phyloP scores from a whole-genome alignment of 2,329 filamentous ascomycete genomes.

The Colletotrichum abscissum region DNA sequence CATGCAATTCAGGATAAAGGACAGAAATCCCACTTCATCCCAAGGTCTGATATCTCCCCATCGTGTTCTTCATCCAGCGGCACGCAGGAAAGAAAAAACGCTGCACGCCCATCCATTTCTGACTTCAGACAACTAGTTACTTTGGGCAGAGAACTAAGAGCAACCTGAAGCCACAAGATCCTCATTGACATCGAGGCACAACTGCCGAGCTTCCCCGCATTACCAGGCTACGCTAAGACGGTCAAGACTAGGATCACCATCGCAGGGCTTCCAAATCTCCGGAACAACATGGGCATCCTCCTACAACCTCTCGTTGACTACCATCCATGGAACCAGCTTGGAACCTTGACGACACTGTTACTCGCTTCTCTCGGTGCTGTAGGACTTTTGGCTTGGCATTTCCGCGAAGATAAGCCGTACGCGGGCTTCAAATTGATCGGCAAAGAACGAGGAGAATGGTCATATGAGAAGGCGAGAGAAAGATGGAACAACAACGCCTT shows the following conservation, averaged over 20 bases:
- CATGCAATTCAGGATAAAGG: neutral
- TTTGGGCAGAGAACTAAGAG: too few relatives aligned
- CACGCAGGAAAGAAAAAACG: too few relatives aligned
- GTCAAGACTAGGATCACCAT: neutral
- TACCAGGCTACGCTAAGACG: neutral
- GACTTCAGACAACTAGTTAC: too few relatives aligned
- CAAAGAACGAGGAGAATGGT: slow-evolving; percentile 11
- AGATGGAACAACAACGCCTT: slow-evolving; percentile 11
- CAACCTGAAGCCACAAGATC: too few relatives aligned
- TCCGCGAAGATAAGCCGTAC: slow-evolving; percentile 13
- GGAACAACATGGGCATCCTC: neutral
- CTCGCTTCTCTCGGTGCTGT: neutral
- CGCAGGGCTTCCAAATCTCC: neutral
- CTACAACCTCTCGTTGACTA: neutral
- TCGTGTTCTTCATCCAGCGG: too few relatives aligned
- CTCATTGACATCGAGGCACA: neutral
- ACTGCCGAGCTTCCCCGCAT: neutral
- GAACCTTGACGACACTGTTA: neutral
- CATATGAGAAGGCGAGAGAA: neutral
- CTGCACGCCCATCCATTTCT: too few relatives aligned
- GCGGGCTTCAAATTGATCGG: slow-evolving; percentile 5
- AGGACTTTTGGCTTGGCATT: neutral
- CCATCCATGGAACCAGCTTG: neutral
- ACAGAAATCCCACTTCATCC: too few relatives aligned
- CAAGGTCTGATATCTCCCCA: too few relatives aligned